Evolutionary conservation across 768 basidiomycete genomes (phyloP).

Genomic region (Boletus vinaceobasis): DNA sequence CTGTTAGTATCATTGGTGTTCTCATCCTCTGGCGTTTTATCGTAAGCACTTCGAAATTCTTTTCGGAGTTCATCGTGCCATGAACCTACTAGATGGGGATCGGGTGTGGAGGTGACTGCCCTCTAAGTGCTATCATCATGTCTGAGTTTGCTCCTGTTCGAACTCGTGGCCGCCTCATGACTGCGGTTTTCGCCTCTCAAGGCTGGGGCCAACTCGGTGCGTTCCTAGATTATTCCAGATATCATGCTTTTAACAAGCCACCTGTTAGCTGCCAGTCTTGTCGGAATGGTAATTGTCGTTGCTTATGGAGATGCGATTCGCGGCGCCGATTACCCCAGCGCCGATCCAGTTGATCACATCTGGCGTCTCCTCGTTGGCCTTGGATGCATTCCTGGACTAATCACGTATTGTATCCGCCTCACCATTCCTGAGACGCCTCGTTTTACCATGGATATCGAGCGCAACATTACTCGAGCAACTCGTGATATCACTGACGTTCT

Average conservation of each 20-base stretch:
- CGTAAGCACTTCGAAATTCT: conserved; percentile 27
- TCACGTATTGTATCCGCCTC: conserved; percentile 85
- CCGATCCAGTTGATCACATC: conserved; percentile 62
- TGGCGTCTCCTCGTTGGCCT: conserved; percentile 89
- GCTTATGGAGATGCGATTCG: conserved; percentile 62
- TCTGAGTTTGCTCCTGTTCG: conserved; percentile 80
- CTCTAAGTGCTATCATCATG: conserved; percentile 79
- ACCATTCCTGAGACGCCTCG: conserved; percentile 92
- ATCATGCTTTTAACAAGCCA: background rate
- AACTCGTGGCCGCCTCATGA: conserved; percentile 84
- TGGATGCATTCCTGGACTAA: conserved; percentile 72
- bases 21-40: conserved; percentile 83
- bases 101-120: conserved; percentile 87
- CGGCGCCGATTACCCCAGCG: conserved; percentile 34
- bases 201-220: conserved; percentile 86
- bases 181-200: conserved; percentile 77
- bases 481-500: conserved; percentile 69
- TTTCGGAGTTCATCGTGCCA: background rate
- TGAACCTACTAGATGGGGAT: conserved; percentile 53
- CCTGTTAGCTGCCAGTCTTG: conserved; percentile 55
- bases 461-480: conserved; percentile 68
- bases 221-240: conserved; percentile 15
- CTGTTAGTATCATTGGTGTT: conserved; percentile 63
- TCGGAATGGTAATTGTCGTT: conserved; percentile 57
- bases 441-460: conserved; percentile 86